phyloP scores from a whole-genome alignment of 805 yeast species.

The Wickerhamomyces tratensis region DNA sequence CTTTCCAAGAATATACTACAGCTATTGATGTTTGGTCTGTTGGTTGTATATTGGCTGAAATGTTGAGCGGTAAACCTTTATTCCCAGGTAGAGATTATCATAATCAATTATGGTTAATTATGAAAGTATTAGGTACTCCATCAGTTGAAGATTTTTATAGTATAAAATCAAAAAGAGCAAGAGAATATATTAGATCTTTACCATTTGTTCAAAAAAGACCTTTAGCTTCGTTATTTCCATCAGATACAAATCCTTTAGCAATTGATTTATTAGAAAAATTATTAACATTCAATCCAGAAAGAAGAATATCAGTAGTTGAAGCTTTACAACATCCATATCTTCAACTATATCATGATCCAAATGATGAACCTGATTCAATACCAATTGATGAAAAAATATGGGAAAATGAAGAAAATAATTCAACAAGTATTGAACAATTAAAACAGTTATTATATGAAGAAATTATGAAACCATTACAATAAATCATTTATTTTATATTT shows the following conservation, averaged over 20 bases:
- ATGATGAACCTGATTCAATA: conserved; percentile 51
- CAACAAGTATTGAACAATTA: conserved; percentile 61
- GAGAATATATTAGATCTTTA: conserved; percentile 64
- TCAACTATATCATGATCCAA: conserved; percentile 56
- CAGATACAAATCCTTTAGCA: conserved; percentile 35
- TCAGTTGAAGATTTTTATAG: conserved; percentile 62
- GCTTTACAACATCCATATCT: conserved; percentile 72
- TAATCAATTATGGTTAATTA: conserved; percentile 55
- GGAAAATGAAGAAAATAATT: conserved; percentile 44
- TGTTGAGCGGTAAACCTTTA: conserved; percentile 47
- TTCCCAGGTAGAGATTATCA: conserved; percentile 73
- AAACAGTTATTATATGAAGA: conserved; percentile 74
- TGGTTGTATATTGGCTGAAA: conserved; percentile 70
- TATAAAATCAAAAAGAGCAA: conserved; percentile 65
- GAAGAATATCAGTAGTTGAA: conserved; percentile 64
- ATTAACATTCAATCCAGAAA: conserved; percentile 64
- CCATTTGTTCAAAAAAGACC: conserved; percentile 53
- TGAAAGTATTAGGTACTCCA: conserved; percentile 68
- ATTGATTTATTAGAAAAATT: conserved; percentile 60
- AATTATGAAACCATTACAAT: conserved; percentile 43
- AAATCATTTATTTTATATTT: too few species aligned
- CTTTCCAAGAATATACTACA: conserved; percentile 61
- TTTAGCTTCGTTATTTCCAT: conserved; percentile 37
- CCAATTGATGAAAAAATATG: conserved; percentile 29
- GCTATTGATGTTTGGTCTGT: conserved; percentile 78